phyloP scores from a whole-genome alignment of 2,329 filamentous ascomycete genomes.

The Diaporthe sp. region DNA sequence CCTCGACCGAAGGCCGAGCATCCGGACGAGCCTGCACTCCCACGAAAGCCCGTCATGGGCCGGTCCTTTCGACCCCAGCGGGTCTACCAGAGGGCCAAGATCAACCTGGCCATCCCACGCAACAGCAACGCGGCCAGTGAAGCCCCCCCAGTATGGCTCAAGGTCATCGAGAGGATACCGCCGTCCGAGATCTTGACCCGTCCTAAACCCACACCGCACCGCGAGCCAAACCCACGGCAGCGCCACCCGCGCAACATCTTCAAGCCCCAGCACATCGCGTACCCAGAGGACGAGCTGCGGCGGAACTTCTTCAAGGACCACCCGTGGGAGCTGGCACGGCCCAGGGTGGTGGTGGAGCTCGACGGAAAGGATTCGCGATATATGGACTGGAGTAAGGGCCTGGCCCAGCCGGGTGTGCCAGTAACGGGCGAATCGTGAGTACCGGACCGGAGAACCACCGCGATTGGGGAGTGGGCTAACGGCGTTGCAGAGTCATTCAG shows the following conservation, averaged over 20 bases:
- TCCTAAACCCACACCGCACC: conserved; percentile 60
- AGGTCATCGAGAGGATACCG: conserved; percentile 62
- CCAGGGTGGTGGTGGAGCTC: conserved; percentile 84
- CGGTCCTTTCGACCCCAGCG: conserved; percentile 50
- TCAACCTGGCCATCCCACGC: conserved; percentile 48
- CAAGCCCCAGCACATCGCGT: conserved; percentile 80
- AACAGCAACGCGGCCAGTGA: conserved; percentile 39
- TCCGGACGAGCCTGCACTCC: conserved; percentile 6
- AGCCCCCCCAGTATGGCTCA: conserved; percentile 59
- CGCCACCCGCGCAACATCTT: conserved; percentile 81
- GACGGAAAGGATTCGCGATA: conserved; percentile 83
- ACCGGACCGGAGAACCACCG: neutral
- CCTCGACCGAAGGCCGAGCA: neutral
- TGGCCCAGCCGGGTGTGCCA: conserved; percentile 79
- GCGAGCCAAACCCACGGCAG: conserved; percentile 53
- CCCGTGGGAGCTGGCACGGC: conserved; percentile 95
- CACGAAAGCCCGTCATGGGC: conserved; percentile 42
- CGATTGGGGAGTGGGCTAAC: conserved; percentile 3
- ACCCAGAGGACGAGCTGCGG: conserved; percentile 86
- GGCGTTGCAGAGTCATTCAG: conserved; percentile 80
- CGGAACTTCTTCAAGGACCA: conserved; percentile 90
- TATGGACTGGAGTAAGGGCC: conserved; percentile 81
- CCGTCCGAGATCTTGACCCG: conserved; percentile 69
- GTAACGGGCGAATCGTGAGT: conserved; percentile 86
- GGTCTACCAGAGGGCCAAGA: conserved; percentile 54